These are phyloP conservation scores for Acorus calamus DNA, from an alignment of 106 monocot genomes.

Conservation along the genomic window DNA sequence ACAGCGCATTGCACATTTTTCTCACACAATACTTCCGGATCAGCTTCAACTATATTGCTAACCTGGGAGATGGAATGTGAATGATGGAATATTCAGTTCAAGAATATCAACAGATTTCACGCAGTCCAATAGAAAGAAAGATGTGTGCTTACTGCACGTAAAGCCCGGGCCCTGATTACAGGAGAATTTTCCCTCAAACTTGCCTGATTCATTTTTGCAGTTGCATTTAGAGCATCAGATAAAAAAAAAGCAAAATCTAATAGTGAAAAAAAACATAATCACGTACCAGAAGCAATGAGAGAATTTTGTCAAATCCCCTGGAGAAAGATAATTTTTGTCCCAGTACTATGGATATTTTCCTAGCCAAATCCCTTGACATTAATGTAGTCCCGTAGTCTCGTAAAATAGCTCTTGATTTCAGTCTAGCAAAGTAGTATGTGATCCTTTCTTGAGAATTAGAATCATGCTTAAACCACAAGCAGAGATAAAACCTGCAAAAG, in stretches of 20 bases:
- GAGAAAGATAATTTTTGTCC: constrained; percentile 88
- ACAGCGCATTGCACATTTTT: constrained; percentile 89
- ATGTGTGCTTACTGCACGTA: constrained; percentile 73
- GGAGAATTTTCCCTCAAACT: constrained; percentile 97
- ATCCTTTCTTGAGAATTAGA: constrained; percentile 49
- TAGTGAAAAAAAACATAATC: background rate
- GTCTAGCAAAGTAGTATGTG: constrained; percentile 61
- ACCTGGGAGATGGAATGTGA: constrained; percentile 27
- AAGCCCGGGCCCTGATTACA: constrained; percentile 78
- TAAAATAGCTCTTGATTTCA: constrained; percentile 74
- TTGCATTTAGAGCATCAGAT: too few relatives aligned
- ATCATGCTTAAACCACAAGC: constrained; percentile 83
- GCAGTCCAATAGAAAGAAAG: background rate
- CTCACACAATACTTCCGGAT: constrained; percentile 96
- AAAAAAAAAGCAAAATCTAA: background rate
- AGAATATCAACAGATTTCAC: background rate
- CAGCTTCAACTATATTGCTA: constrained; percentile 90
- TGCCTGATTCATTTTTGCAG: constrained; percentile 31
- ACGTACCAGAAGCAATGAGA: constrained; percentile 74
- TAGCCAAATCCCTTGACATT: constrained; percentile 72
- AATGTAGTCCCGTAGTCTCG: constrained; percentile 38
- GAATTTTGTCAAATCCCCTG: constrained; percentile 94
- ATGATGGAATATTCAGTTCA: background rate
- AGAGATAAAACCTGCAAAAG: constrained; percentile 83
- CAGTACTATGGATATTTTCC: constrained; percentile 68